These are phyloP conservation scores for Plasmopara halstedii DNA, from an alignment of 352 stramenopile species.

Conservation along the genomic window DNA sequence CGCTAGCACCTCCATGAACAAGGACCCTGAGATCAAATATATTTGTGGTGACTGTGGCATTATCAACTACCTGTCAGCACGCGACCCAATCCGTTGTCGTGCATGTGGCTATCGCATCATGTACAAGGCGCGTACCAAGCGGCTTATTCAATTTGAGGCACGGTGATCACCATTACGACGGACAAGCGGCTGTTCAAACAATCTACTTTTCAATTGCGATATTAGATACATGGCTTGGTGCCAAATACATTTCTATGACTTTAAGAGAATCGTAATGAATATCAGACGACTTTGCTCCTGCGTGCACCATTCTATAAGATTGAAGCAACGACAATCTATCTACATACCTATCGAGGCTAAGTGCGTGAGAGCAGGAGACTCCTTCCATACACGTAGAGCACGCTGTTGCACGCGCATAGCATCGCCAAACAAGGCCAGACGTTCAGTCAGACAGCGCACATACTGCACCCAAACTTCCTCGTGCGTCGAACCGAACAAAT, in stretches of 20 bases:
- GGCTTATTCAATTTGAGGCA: constrained; percentile 88
- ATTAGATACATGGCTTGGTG: constrained; percentile 17
- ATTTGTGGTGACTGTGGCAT: constrained; percentile 96
- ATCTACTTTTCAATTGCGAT: constrained; percentile 2
- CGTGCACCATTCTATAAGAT: no score
- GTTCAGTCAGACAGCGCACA: constrained; percentile 32
- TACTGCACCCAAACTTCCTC: constrained; percentile 75
- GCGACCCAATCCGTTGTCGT: constrained; percentile 93
- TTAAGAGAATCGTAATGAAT: constrained; percentile 15
- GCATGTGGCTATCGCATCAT: constrained; percentile 97
- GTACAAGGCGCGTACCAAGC: constrained; percentile 97
- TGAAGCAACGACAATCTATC: constrained; percentile 8
- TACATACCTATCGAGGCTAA: constrained; percentile 28
- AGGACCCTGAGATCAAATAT: constrained; percentile 93
- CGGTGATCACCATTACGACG: constrained; percentile 38
- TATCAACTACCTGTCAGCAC: constrained; percentile 92
- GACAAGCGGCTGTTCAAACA: not conserved
- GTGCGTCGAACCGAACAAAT: constrained; percentile 49
- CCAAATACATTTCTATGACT: no score
- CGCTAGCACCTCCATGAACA: constrained; percentile 44
- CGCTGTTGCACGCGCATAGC: constrained; percentile 65
- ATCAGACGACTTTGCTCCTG: no score
- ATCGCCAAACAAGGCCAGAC: constrained; percentile 43
- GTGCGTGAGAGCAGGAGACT: constrained; percentile 47
- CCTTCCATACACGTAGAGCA: constrained; percentile 54